Conservation (phyloP, 345 rosid genomes). For the Dimocarpus longan region DNA sequence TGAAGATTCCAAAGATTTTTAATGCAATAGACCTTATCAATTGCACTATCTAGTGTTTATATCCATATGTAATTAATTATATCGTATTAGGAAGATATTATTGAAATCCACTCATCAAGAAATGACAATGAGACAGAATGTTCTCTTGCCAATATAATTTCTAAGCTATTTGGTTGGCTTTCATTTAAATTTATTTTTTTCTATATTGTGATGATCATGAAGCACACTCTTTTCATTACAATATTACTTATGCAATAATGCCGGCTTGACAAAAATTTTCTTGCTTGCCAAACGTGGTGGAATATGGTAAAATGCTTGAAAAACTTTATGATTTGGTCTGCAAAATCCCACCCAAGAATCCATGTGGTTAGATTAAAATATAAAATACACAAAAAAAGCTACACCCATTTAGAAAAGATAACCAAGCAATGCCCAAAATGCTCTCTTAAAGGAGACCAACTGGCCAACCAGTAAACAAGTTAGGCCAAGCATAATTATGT, state of each 20-base stretch:
- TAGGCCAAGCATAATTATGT: conserved; percentile 11
- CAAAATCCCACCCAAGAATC: background rate
- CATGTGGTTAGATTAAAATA: conserved; percentile 10
- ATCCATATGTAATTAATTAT: background rate
- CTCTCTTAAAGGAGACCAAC: conserved; percentile 27
- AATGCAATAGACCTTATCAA: background rate
- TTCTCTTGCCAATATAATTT: no score
- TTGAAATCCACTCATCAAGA: no score
- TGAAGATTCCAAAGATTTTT: background rate
- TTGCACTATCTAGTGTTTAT: background rate
- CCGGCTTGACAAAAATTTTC: conserved; percentile 12
- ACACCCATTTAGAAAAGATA: background rate
- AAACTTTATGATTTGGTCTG: conserved; percentile 23
- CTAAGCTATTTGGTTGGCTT: background rate
- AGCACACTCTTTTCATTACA: background rate
- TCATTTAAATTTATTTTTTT: background rate
- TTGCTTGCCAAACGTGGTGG: conserved; percentile 1
- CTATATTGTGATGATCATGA: background rate
- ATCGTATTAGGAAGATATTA: no score
- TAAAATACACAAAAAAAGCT: background rate
- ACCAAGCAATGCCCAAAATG: conserved; percentile 9
- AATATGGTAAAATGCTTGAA: background rate
- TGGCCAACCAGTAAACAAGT: background rate
- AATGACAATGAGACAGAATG: no score
- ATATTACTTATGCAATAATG: background rate